Percentiles rank a stretch among this genome's conserved stretches.
phyloP scores from a whole-genome alignment of 805 yeast species.

The Nakazawaea sp. region DNA sequence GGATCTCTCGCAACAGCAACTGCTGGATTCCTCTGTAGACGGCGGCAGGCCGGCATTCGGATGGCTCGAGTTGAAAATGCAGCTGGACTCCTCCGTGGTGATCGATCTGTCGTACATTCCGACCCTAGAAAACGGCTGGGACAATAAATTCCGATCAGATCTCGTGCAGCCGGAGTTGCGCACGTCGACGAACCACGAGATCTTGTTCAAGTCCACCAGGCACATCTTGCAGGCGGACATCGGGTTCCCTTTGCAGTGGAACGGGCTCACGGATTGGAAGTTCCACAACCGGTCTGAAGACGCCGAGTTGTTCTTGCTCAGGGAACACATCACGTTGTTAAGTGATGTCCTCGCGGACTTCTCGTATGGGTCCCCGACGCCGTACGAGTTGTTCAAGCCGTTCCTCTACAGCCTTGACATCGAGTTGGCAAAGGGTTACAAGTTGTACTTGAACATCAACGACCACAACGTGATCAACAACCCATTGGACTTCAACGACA shows the following conservation, averaged over 20 bases:
- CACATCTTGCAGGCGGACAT: constrained; percentile 51
- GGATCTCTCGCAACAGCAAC: not conserved
- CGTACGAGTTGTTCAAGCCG: constrained; percentile 76
- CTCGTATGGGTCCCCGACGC: constrained; percentile 59
- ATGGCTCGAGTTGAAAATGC: constrained; percentile 76
- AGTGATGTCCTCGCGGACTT: constrained; percentile 75
- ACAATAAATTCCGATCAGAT: constrained; percentile 36
- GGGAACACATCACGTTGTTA: constrained; percentile 75
- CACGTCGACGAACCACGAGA: constrained; percentile 85
- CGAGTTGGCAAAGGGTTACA: constrained; percentile 45
- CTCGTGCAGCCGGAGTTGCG: constrained; percentile 57
- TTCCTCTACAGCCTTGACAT: constrained; percentile 55
- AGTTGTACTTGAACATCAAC: constrained; percentile 70
- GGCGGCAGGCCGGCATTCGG: constrained; percentile 62
- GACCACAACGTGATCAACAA: constrained; percentile 85
- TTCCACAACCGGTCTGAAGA: constrained; percentile 46
- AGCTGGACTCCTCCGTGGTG: constrained; percentile 42
- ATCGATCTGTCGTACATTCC: constrained; percentile 47
- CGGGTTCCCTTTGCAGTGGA: constrained; percentile 78
- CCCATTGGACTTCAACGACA: constrained; percentile 78
- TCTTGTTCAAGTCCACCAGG: constrained; percentile 54
- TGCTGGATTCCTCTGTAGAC: no score
- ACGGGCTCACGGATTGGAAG: constrained; percentile 66
- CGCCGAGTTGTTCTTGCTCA: constrained; percentile 55
- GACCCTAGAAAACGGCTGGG: constrained; percentile 43